Evolutionary conservation across 1,139 yeast species (phyloP), one percentile per base, ranked within the genome.

Genomic region (Magnusiomyces suaveolens): DNA sequence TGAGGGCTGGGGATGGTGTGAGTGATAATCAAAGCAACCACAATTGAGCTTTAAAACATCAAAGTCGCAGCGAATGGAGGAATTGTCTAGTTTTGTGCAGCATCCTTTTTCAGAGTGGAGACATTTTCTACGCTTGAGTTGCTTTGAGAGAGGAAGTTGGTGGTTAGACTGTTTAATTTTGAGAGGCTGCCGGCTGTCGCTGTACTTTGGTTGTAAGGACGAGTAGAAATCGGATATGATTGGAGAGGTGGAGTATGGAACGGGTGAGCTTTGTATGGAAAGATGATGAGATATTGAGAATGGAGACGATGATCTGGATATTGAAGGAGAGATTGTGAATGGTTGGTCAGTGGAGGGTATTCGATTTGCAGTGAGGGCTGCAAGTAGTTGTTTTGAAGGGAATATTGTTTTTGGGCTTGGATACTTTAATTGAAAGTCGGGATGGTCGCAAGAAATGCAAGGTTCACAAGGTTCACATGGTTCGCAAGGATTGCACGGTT

Each of bases 381-480:
- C n/a, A n/a, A n/a, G n/a, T n/a, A n/a, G n/a, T n/a, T n/a, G n/a
- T n/a, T n/a, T n/a, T n/a, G n/a, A n/a, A 29, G 36, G 36, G 33
- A n/a, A 43, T 47, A 16, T 29, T 29, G 36, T 29, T 6, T 12
- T 29, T 29, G 36, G 12, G 36, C 12, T 29, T 12, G 36, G 12
- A 29, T 12, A 29, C 36, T 29, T 6, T 6, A 29, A 12, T 6
- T 29, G 6, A 29, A 29, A 12, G 36, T 50, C 48, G 18, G 46
- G 29, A 14, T 36, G 47, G 1, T 39, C 39, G 39, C 52, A 50
- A 6, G 46, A 47, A 3, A 24, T 43, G 20, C 51, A 48, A 2
- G 51, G 50, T 16, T 47, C n/a, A n/a, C n/a, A n/a, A n/a, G n/a
- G n/a, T n/a, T n/a, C n/a, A n/a, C n/a, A n/a, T n/a, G n/a, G n/a